phyloP scores from a whole-genome alignment of 2,329 filamentous ascomycete genomes.

The Xylaria sp. region DNA sequence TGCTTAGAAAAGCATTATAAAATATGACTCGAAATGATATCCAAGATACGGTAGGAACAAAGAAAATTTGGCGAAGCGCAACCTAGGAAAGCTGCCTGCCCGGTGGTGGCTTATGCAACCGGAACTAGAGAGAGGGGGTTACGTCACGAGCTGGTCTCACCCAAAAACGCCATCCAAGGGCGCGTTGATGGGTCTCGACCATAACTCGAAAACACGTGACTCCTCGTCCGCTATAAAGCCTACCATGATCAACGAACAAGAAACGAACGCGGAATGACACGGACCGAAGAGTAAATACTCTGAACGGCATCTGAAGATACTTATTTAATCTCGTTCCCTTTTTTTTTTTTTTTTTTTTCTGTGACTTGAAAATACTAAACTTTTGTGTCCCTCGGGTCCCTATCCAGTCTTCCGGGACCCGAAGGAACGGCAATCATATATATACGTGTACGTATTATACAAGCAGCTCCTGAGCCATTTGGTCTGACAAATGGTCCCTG shows the following conservation, averaged over 20 bases:
- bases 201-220: conserved; percentile 31
- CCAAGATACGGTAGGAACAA: neutral
- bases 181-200: conserved; percentile 11
- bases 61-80: neutral
- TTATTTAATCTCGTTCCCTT: too few species aligned
- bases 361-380: neutral
- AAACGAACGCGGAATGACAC: too few species aligned
- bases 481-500: neutral
- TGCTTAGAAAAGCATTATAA: neutral
- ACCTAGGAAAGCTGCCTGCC: neutral
- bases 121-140: conserved; percentile 8
- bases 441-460: neutral
- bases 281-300: too few species aligned
- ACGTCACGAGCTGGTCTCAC: conserved; percentile 23
- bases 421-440: neutral
- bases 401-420: neutral
- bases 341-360: too few species aligned
- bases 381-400: neutral
- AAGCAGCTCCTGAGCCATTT: neutral
- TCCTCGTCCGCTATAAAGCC: neutral
- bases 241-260: neutral
- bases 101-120: too few species aligned
- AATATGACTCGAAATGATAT: neutral
- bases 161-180: neutral
- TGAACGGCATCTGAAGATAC: too few species aligned